phyloP scores from a whole-genome alignment of 306 rosid species.

The Medicago truncatula region DNA sequence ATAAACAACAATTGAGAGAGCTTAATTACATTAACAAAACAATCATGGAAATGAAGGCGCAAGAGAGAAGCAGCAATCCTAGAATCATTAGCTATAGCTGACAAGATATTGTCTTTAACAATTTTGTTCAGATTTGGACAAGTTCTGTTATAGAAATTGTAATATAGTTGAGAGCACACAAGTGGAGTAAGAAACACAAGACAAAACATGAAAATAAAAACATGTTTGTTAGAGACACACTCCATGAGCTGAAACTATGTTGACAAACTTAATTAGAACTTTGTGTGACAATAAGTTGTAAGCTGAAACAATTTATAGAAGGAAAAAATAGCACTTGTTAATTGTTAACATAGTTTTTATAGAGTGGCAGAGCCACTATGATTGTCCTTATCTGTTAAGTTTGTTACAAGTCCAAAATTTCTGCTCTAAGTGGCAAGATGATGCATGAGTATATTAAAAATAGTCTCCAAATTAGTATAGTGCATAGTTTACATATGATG shows the following conservation, averaged over 20 bases:
- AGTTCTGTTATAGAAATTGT: constrained; percentile 63
- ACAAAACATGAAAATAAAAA: constrained; percentile 46
- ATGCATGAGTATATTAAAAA: constrained; percentile 34
- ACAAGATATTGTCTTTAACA: constrained; percentile 61
- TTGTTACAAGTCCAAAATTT: constrained; percentile 53
- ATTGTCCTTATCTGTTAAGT: constrained; percentile 48
- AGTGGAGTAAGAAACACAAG: constrained; percentile 58
- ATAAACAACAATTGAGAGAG: not conserved
- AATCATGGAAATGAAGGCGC: constrained; percentile 96
- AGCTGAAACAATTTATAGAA: constrained; percentile 48
- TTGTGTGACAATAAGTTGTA: constrained; percentile 34
- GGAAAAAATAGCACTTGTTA: constrained; percentile 11
- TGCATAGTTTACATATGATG: not conserved
- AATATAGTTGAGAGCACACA: constrained; percentile 69
- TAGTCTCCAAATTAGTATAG: not conserved
- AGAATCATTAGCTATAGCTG: constrained; percentile 74
- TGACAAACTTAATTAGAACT: constrained; percentile 28
- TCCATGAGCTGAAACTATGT: constrained; percentile 45
- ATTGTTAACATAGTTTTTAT: not conserved
- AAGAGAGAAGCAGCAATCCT: constrained; percentile 94
- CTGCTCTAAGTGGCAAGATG: constrained; percentile 56
- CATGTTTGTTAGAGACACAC: constrained; percentile 38
- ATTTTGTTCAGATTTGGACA: constrained; percentile 69
- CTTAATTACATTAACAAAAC: constrained; percentile 69
- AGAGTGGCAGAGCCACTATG: constrained; percentile 68